Base-by-base conservation (phyloP, 208 protist genomes). In the Naegleria fowleri region DNA sequence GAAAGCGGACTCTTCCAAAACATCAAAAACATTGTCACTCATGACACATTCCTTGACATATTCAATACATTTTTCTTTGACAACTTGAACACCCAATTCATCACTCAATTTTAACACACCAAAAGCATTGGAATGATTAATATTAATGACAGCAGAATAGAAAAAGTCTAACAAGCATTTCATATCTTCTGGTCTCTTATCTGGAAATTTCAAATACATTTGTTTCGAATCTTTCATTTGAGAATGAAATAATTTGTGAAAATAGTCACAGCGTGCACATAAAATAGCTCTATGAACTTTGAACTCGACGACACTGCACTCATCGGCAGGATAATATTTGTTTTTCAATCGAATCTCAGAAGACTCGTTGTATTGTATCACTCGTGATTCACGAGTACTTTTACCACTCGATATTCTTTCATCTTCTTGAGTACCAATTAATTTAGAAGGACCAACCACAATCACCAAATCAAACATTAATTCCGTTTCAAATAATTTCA, bases 101-200 rank as follows among this genome's bases (percentile, higher is more conserved):
- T 88, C 84, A 58, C 13, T 38, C 13, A 88, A 55, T 38, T 58
- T 88, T n/a, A 88, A 38, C 5, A 88, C 84, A 38, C 84, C 84
- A 88, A 88, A 88, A 11, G 84, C 84, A 88, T 88, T 88, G 0
- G 5, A 33, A 51, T 51, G 13, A 88, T 88, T 58, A n/a, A 88
- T 58, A 59, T 48, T 88, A 59, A 88, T 88, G 22, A 48, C 41
- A n/a, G 41, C 39, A 16, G 41, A 59, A 55, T 88, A 88, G 11
- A 88, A 88, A 38, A 48, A 88, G 4, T 88, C 84, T 4, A 88
- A 58, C 84, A 88, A 58, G 9, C 39, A 36, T 15, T 38, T 58
- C 5, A 48, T 58, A 38, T 88, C 39, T 9, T 85, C 79, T 85
- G 75, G 75, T 39, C 33, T 39, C n/a, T 40, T 83, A 83, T 83